Base-by-base conservation (phyloP, 2,329 filamentous ascomycete genomes). In the Penicillium oxalicum region DNA sequence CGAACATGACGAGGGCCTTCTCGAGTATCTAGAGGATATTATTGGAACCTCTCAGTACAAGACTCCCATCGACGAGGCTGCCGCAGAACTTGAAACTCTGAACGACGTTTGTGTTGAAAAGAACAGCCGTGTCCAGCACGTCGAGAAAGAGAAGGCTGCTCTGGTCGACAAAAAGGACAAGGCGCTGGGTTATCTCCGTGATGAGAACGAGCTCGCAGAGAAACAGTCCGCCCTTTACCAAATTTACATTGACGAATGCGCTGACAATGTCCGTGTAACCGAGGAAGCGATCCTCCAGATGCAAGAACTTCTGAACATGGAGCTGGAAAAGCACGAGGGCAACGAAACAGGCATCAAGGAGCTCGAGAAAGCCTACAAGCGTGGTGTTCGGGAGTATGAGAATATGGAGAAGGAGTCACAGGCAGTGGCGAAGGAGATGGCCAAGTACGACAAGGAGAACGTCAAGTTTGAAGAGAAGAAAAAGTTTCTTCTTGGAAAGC, bases 1-100 rank as follows among this genome's bases (percentile, higher is more conserved):
- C 60, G 93, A 98, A 67, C 91, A 97, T 63, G 93, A 98, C 52
- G 93, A 98, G 62, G 93, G 93, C 9, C 79, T 98, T 3, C 77
- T 98, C 13, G 93, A 98, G 68, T 98, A 98, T 56, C 81, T 98
- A 0, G 93, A 98, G 68, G 93, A 98, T 63, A 98, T 98, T 53
- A 97, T 98, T 60, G 93, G 94, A 54, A 98, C 93, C 0, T 97
- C 93, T 5, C 96, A 95, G 67, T 98, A 98, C 75, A 98, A 98
- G 73, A 81, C 87, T 0, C 91, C 93, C 0, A 98, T 98, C 54
- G 93, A 98, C 60, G 93, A 98, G 71, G 85, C 91, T 0, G 91
- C 90, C 0, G 74, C 85, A 1, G 88, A 97, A 68, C 88, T 95
- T 0, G 93, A 98, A 70, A 84, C 83, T 1, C 79, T 97, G 47